Base-by-base conservation (phyloP, 306 rosid species). In the Malus asiatica region DNA sequence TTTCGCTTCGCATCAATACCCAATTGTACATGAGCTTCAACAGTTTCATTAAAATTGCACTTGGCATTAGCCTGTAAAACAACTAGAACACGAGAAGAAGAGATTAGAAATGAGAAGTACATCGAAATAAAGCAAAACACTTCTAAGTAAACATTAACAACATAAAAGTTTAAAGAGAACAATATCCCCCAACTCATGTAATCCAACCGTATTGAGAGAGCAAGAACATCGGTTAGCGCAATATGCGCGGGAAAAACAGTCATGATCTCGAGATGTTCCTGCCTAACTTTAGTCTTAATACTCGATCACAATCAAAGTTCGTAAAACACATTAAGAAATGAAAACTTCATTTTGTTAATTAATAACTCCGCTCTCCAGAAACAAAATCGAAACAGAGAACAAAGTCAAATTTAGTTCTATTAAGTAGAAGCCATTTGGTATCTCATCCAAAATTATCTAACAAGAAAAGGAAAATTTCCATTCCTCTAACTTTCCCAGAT, bases 1-100 rank as follows among this genome's bases (percentile, higher is more conserved):
- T 91, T 89, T 81, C 94, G 87, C 93, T 93, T 89, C 25, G 97
- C 86, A 70, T 90, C 95, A 66, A 92, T 87, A 45, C 96, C 97
- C 96, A 95, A 74, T 81, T 86, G 85, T 32, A 90, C 84, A 77
- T 95, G 99, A 46, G 91, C 97, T 89, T 95, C 99, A 78, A 95
- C 86, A 79, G 93, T 92, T 87, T 95, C 99, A 57, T 95, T 92
- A 87, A 95, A 95, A 66, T 86, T 92, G 68, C 85, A 76, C 83
- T 75, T 78, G 80, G 90, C 87, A 76, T 32, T 76, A 83, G 92
- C 91, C 99, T 95, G 93, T 78, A 84, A 73, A 87, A 86, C 77
- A 78, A 78, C 77, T 78, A 83, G 72, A 66, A 60, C 81, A 72
- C 16, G 70, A 30, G 58, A 27, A 19, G 18, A 76, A 76, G 55